Evolutionary conservation across 2,329 filamentous ascomycete genomes (phyloP), one percentile per base, ranked within the genome.

Genomic region (Fusarium redolens): DNA sequence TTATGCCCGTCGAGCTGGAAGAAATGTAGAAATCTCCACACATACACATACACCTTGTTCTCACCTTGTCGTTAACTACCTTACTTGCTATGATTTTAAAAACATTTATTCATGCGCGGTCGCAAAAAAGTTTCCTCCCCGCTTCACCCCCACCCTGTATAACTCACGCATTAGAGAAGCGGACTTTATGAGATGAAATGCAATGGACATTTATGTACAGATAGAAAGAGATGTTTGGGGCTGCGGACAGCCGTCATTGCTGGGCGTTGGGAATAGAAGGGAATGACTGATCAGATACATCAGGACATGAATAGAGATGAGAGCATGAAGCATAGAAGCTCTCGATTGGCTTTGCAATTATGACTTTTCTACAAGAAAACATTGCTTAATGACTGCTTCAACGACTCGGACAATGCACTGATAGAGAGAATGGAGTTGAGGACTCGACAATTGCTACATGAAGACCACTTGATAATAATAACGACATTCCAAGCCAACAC

Each of bases 1-100:
- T 84, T 79, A 77, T 78, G 65, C 82, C 82, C 5, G 59, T 74
- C 18, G 81, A 82, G 63, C 69, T 61, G 12, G 61, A 81, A 48
- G 73, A 75, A 48, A 62, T 75, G 66, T 79, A 77, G 55, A 74
- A 45, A 69, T 74, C 71, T 68, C 71, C 59, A 59, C 71, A 61
- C 67, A 68, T 61, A 59, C 59, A 61, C 52, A 55, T 50, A 60
- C 43, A 54, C 48, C 33, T 65, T 56, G 44, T 66, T 74, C 58
- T 74, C 55, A 57, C 54, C 47, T 72, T 74, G 71, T 74, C 50
- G 48, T 73, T 73, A 64, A 43, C 51, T 71, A 60, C 45, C 43
- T 62, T 62, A 57, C 43, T 63, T 69, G 44, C 43, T 66, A 59
- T 73, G 66, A 73, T 73, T 73, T 73, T 17, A 62, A 52, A 38